phyloP scores from a whole-genome alignment of 352 stramenopile species.

The Globisporangium takayamanum region DNA sequence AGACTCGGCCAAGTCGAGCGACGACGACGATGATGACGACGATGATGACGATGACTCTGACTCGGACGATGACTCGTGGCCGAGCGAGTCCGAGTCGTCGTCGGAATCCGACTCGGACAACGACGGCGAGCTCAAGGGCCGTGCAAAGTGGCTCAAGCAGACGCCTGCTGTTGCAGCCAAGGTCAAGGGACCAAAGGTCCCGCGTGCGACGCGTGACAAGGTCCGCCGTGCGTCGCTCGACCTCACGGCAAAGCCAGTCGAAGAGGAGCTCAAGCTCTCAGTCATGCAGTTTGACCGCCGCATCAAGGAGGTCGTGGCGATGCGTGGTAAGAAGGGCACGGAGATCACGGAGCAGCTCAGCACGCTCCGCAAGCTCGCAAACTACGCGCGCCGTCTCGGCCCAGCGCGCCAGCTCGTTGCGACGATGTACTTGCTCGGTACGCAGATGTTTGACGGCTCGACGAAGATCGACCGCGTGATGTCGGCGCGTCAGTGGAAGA shows the following conservation, averaged over 20 bases:
- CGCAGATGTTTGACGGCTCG: constrained; percentile 78
- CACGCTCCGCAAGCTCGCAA: constrained; percentile 69
- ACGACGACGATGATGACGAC: constrained; percentile 33
- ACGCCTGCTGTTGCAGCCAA: constrained; percentile 54
- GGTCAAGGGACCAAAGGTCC: constrained; percentile 35
- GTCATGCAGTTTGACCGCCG: constrained; percentile 73
- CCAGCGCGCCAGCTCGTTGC: constrained; percentile 71
- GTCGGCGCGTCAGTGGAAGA: constrained; percentile 70
- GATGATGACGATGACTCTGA: constrained; percentile 30
- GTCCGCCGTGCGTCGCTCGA: constrained; percentile 42
- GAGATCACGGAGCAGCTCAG: constrained; percentile 67
- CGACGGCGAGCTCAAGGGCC: constrained; percentile 90
- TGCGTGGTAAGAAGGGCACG: constrained; percentile 79
- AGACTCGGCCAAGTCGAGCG: constrained; percentile 3
- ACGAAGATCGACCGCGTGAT: constrained; percentile 86
- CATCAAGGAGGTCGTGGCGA: constrained; percentile 80
- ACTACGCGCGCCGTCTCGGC: constrained; percentile 70
- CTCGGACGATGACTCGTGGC: constrained; percentile 31
- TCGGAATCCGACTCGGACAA: constrained; percentile 67
- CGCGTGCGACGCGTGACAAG: constrained; percentile 44
- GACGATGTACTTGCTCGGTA: constrained; percentile 77
- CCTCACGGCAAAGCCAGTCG: constrained; percentile 44
- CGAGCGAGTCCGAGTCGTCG: constrained; percentile 51
- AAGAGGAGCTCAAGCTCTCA: constrained; percentile 82
- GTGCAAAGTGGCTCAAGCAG: constrained; percentile 95